Conservation (phyloP, 228 moss, liverwort and hornwort species). For the Sphagnum magellanicum region DNA sequence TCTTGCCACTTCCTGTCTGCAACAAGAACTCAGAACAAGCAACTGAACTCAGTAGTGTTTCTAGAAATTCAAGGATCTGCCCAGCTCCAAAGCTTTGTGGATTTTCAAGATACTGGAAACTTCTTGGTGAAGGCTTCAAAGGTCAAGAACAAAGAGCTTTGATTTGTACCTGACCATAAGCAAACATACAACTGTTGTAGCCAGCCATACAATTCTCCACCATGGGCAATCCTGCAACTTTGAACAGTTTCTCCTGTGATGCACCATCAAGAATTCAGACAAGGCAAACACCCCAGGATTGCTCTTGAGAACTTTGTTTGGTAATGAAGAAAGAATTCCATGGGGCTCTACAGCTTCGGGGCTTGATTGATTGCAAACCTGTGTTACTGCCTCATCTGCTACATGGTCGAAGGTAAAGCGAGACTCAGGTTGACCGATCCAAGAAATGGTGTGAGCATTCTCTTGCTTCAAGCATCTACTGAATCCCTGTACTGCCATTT, state of each 20-base stretch:
- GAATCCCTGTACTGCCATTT: slow-evolving; percentile 66
- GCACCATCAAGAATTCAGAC: too few species aligned
- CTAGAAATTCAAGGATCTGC: too few species aligned
- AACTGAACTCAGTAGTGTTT: too few species aligned
- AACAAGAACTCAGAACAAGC: not conserved
- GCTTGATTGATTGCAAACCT: slow-evolving; percentile 32
- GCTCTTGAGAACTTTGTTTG: too few species aligned
- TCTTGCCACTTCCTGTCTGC: slow-evolving; percentile 97
- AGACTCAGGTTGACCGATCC: slow-evolving; percentile 81
- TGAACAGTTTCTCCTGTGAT: slow-evolving; percentile 76
- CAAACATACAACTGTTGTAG: slow-evolving; percentile 99
- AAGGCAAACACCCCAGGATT: too few species aligned
- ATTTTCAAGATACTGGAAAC: too few species aligned
- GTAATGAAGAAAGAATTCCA: too few species aligned
- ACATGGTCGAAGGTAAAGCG: slow-evolving; percentile 97
- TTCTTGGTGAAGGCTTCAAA: too few species aligned
- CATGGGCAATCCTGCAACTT: slow-evolving; percentile 86
- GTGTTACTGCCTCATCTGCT: slow-evolving; percentile 74
- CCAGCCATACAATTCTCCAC: slow-evolving; percentile 96
- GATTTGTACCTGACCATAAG: slow-evolving; percentile 71
- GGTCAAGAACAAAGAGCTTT: too few species aligned
- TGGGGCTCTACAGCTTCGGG: too few species aligned
- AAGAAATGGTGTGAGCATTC: slow-evolving; percentile 70
- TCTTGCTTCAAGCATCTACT: slow-evolving; percentile 83
- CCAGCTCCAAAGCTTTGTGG: too few species aligned